phyloP scores from a whole-genome alignment of 495 filamentous ascomycete genomes.

The Xylaria bambusicola region DNA sequence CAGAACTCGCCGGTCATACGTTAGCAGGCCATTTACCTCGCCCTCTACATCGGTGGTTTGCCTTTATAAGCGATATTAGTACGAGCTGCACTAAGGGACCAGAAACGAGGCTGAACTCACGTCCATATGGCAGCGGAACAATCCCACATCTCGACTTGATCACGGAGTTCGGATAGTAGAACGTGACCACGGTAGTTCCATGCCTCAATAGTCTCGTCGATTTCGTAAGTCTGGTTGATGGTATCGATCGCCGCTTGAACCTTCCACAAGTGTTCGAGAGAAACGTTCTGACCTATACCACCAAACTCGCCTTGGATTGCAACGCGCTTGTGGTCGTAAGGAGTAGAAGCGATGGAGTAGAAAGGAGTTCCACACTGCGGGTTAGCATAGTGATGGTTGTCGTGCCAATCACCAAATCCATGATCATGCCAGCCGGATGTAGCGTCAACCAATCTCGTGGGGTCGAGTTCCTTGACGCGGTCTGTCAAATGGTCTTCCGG shows the following conservation, averaged over 20 bases:
- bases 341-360: constrained; percentile 55
- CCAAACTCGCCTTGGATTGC: constrained; percentile 71
- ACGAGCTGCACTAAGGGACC: constrained; percentile 10
- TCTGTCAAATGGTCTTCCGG: constrained; percentile 60
- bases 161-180: constrained; percentile 55
- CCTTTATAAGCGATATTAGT: constrained; percentile 47
- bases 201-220: constrained; percentile 54
- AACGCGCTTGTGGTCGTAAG: constrained; percentile 61
- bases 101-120: constrained; percentile 20
- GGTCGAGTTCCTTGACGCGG: constrained; percentile 56
- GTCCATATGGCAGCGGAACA: constrained; percentile 45
- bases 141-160: constrained; percentile 56
- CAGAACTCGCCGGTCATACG: constrained; percentile 61
- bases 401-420: constrained; percentile 41
- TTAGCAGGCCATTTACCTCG: constrained; percentile 71
- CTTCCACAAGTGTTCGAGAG: constrained; percentile 61
- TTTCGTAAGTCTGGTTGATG: constrained; percentile 68
- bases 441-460: constrained; percentile 61
- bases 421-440: constrained; percentile 58
- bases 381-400: constrained; percentile 73
- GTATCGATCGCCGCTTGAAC: constrained; percentile 52
- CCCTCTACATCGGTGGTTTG: constrained; percentile 74
- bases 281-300: constrained; percentile 63
- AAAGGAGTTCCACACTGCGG: constrained; percentile 69
- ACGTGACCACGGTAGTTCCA: constrained; percentile 66